These are phyloP conservation scores for Russula griseocarnosa DNA, from an alignment of 768 basidiomycete species.

Conservation along the genomic window DNA sequence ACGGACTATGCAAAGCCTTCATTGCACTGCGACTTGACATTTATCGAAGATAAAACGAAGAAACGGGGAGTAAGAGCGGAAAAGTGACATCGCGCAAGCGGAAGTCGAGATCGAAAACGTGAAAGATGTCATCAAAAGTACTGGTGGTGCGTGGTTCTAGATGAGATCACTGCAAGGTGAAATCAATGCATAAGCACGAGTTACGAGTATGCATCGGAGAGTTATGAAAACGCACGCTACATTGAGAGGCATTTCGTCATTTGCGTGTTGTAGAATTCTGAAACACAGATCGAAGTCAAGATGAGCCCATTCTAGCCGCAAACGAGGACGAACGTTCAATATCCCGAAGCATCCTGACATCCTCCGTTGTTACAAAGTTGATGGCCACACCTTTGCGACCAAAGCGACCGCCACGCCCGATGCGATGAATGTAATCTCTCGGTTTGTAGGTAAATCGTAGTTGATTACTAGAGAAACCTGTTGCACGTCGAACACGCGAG, in stretches of 20 bases:
- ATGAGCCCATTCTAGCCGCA: conserved; percentile 10
- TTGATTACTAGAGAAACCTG: conserved; percentile 96
- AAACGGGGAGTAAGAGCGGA: conserved; percentile 5
- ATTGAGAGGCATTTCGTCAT: conserved; percentile 97
- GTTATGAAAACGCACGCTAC: conserved; percentile 60
- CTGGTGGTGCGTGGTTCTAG: conserved; percentile 42
- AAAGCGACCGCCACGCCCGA: conserved; percentile 95
- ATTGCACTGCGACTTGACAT: conserved; percentile 3
- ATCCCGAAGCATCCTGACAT: conserved; percentile 87
- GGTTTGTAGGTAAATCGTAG: conserved; percentile 88
- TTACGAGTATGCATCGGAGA: not conserved
- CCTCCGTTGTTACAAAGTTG: conserved; percentile 95
- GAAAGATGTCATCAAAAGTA: conserved; percentile 30
- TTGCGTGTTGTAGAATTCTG: conserved; percentile 89
- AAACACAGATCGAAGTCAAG: conserved; percentile 29
- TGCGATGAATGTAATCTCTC: conserved; percentile 98
- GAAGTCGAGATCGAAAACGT: conserved; percentile 23
- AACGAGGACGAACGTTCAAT: conserved; percentile 73
- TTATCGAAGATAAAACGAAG: conserved; percentile 10
- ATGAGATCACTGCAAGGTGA: conserved; percentile 64
- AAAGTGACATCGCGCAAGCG: conserved; percentile 19
- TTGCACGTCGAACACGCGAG: conserved; percentile 98
- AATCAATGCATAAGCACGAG: conserved; percentile 11
- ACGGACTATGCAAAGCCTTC: conserved; percentile 11
- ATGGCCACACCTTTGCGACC: conserved; percentile 96